Evolutionary conservation across 306 rosid genomes (phyloP), one percentile per base, ranked within the genome.

Genomic region (Gastrolobium villosum): DNA sequence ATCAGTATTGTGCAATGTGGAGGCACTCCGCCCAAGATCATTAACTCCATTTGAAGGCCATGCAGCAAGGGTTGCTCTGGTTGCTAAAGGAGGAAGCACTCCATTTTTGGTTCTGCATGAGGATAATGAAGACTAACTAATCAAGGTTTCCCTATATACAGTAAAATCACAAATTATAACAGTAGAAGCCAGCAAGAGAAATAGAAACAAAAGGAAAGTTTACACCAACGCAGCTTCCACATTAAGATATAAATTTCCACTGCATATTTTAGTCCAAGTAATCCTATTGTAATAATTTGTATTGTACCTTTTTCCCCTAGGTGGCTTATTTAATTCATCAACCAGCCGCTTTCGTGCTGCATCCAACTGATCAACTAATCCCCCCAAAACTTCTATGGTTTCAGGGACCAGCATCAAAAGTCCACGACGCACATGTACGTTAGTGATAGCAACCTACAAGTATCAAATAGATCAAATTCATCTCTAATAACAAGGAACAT

Each of bases 371-470:
- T 89, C 90, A 82, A 95, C 98, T 57, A 85, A 57, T 53, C 99
- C 99, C 64, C 97, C 99, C 70, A 95, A 87, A 66, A 91, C 75
- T 84, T 87, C 89, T 67, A 92, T 64, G 70, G 87, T 79, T 81
- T 95, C 96, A 53, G 99, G 98, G 52, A 91, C 97, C 87, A 95
- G 88, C 96, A 92, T 77, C 77, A 95, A 84, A 75, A 95, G 89
- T 55, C 99, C 99, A 63, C 40, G 99, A 31, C 94, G 92, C 79
- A 95, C 83, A 74, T 82, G 89, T 74, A 89, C 90, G 79, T 89
- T 91, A 79, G 88, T 82, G 81, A 92, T 79, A 53, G 79, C 91
- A 78, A 95, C 96, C 99, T 92, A 82, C 63, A 66, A 31, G 76
- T 72, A 70, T 65, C 69, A 56, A 76, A 72, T 50, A 63, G 76